phyloP scores from a whole-genome alignment of 495 filamentous ascomycete species.

The Thermothielavioides terrestris region DNA sequence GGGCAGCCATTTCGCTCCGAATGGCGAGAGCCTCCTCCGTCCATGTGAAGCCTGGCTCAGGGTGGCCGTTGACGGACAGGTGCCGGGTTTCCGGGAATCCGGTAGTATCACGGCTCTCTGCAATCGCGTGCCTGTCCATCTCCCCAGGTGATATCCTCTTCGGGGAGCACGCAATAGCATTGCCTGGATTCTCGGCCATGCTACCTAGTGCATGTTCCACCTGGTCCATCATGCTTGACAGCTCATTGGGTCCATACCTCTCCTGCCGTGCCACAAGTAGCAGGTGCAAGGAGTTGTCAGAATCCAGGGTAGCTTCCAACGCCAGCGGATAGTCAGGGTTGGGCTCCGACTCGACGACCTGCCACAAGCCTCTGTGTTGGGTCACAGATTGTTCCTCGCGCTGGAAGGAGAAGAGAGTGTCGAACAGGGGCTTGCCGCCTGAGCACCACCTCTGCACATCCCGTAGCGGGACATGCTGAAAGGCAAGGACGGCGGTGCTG shows the following conservation, averaged over 20 bases:
- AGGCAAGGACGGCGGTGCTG: slow-evolving; percentile 51
- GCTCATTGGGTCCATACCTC: slow-evolving; percentile 20
- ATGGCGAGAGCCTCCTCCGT: slow-evolving; percentile 39
- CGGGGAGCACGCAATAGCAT: neutral
- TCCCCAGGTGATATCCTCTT: too few species aligned
- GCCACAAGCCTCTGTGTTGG: slow-evolving; percentile 40
- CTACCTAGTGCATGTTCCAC: slow-evolving; percentile 26
- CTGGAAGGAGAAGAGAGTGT: slow-evolving; percentile 81
- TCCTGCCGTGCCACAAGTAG: slow-evolving; percentile 47
- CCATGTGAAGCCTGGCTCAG: slow-evolving; percentile 42
- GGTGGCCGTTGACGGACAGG: neutral
- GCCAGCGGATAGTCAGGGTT: slow-evolving; percentile 64
- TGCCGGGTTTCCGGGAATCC: neutral
- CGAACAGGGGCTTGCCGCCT: slow-evolving; percentile 56
- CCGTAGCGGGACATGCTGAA: slow-evolving; percentile 62
- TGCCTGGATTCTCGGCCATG: slow-evolving; percentile 6
- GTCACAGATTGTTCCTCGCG: slow-evolving; percentile 12
- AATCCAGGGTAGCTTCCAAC: slow-evolving; percentile 54
- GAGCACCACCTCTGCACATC: slow-evolving; percentile 65
- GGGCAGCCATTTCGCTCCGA: slow-evolving; percentile 48
- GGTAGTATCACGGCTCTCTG: neutral
- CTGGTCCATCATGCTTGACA: slow-evolving; percentile 32
- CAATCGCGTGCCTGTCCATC: neutral
- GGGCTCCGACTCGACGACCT: slow-evolving; percentile 36
- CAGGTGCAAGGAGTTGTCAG: slow-evolving; percentile 37